phyloP scores from a whole-genome alignment of 331 rosid species.

The Acacia pycnantha region DNA sequence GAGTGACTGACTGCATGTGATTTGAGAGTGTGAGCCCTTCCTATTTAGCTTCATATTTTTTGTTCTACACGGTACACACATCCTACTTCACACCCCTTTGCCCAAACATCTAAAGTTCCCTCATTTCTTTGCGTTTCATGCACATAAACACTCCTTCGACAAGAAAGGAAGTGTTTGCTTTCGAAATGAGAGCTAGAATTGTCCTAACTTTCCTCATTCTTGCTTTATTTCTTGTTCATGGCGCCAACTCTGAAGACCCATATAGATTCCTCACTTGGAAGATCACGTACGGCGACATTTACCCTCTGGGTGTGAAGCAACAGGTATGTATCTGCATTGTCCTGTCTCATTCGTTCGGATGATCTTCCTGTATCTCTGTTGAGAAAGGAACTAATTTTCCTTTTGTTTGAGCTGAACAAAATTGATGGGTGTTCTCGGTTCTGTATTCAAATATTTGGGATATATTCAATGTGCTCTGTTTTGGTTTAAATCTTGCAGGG shows the following conservation, averaged over 20 bases:
- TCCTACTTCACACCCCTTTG: background rate
- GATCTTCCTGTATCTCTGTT: background rate
- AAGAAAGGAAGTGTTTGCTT: background rate
- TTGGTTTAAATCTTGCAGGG: constrained; percentile 54
- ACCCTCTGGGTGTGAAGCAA: constrained; percentile 88
- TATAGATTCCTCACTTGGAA: constrained; percentile 81
- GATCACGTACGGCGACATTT: constrained; percentile 81
- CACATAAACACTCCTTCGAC: background rate
- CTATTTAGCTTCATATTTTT: background rate
- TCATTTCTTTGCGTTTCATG: background rate
- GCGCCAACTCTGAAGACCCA: constrained; percentile 70
- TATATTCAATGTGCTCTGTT: constrained; percentile 2
- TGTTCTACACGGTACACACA: background rate
- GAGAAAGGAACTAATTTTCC: background rate
- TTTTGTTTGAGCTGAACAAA: background rate
- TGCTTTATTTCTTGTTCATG: constrained; percentile 26
- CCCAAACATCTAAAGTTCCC: background rate
- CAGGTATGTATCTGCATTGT: constrained; percentile 43
- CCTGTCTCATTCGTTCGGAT: background rate
- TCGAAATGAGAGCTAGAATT: constrained; percentile 21
- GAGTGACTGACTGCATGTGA: background rate
- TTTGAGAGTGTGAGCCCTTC: background rate
- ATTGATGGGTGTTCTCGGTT: background rate
- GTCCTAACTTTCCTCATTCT: constrained; percentile 28
- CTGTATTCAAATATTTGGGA: background rate